Conservation (phyloP, 805 yeast genomes). For the Pichia rugopelliculosa region DNA sequence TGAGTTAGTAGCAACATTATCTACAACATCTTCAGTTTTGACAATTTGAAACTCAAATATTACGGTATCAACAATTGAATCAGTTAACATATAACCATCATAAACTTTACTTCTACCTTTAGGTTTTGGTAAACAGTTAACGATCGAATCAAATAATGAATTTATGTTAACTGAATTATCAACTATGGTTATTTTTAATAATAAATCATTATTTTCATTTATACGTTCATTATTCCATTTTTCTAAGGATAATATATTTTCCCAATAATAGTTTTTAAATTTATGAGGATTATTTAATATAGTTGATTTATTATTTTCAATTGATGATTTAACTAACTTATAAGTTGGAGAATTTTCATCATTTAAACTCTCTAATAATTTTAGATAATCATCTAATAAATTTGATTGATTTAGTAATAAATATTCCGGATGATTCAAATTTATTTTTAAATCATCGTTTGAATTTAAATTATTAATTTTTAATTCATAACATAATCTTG, state of each 20-base stretch:
- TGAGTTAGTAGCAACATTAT: conserved; percentile 1
- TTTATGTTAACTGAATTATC: conserved; percentile 15
- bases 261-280: conserved; percentile 4
- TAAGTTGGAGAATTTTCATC: conserved; percentile 13
- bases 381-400: conserved; percentile 17
- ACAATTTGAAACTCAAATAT: conserved; percentile 25
- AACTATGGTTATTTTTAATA: conserved; percentile 12
- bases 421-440: conserved; percentile 15
- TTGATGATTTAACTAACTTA: conserved; percentile 5
- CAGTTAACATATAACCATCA: conserved; percentile 48
- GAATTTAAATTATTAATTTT: conserved; percentile 34
- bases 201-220: neutral
- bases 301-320: neutral
- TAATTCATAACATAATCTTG: conserved; percentile 54
- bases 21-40: neutral
- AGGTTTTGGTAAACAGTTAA: conserved; percentile 30
- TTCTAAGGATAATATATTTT: conserved; percentile 9
- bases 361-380: conserved; percentile 14
- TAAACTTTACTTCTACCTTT: conserved; percentile 36
- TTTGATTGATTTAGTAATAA: conserved; percentile 27
- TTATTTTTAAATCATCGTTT: conserved; percentile 20
- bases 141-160: conserved; percentile 17
- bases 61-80: conserved; percentile 40
- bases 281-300: neutral
- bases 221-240: conserved; percentile 18